phyloP scores from a whole-genome alignment of 176 grass and related monocot genomes.

The Bromus sterilis region DNA sequence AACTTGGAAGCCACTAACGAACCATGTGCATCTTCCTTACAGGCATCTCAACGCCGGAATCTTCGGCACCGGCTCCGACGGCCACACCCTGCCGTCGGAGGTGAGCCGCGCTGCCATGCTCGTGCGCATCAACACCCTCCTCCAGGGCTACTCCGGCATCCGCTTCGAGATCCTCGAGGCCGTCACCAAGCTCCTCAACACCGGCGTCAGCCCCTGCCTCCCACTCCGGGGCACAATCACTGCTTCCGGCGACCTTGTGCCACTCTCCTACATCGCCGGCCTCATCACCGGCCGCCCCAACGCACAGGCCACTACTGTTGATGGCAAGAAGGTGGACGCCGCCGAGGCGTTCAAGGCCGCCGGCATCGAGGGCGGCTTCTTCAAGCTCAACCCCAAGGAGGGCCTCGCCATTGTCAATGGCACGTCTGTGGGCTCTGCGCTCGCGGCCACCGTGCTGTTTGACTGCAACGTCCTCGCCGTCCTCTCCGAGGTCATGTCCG shows the following conservation, averaged over 20 bases:
- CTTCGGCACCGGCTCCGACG: slow-evolving; percentile 53
- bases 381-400: slow-evolving; percentile 93
- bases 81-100: slow-evolving; percentile 54
- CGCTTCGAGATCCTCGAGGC: slow-evolving; percentile 83
- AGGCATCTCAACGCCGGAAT: slow-evolving; percentile 77
- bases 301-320: slow-evolving; percentile 41
- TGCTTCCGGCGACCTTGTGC: slow-evolving; percentile 72
- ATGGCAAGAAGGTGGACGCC: slow-evolving; percentile 62
- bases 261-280: slow-evolving; percentile 80
- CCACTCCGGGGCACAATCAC: slow-evolving; percentile 82
- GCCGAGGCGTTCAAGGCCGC: slow-evolving; percentile 73
- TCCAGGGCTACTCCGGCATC: slow-evolving; percentile 89
- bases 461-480: slow-evolving; percentile 75
- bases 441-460: slow-evolving; percentile 71
- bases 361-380: slow-evolving; percentile 69
- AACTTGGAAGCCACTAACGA: slow-evolving; percentile 6
- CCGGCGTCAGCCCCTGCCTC: slow-evolving; percentile 66
- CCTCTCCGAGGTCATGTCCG: slow-evolving; percentile 70
- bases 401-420: slow-evolving; percentile 91
- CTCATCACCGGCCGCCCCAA: slow-evolving; percentile 76
- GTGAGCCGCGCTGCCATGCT: slow-evolving; percentile 63
- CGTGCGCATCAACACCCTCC: slow-evolving; percentile 81
- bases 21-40: slow-evolving; percentile 10
- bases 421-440: slow-evolving; percentile 77
- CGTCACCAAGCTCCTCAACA: slow-evolving; percentile 61